A percentile compares a stretch with the other conserved stretches of the same genome.
Conservation (phyloP, 1,139 yeast genomes). For the Candida tropicalis region DNA sequence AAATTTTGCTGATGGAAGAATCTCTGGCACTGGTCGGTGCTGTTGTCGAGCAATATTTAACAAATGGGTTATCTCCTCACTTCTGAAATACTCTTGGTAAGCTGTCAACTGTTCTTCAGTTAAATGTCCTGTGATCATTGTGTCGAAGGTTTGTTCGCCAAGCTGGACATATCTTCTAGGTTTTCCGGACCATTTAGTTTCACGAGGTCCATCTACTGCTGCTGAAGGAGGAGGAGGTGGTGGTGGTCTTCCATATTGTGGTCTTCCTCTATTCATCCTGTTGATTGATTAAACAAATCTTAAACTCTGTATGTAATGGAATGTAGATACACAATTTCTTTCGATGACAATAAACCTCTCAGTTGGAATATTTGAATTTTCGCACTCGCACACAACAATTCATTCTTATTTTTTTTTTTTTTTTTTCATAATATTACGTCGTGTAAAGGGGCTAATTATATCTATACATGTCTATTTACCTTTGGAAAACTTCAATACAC, state of each 20-base stretch:
- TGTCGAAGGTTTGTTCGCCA: constrained; percentile 36
- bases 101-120: constrained; percentile 89
- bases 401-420: background rate
- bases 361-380: background rate
- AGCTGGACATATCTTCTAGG: constrained; percentile 35
- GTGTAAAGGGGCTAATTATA: constrained; percentile 1
- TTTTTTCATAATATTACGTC: background rate
- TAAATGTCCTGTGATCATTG: constrained; percentile 52
- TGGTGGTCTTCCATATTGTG: background rate
- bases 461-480: background rate
- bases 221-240: constrained; percentile 1
- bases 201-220: constrained; percentile 6
- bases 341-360: constrained; percentile 4
- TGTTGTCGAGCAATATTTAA: constrained; percentile 54
- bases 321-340: too few species aligned
- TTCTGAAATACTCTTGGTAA: constrained; percentile 70
- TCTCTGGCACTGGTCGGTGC: constrained; percentile 42
- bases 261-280: constrained; percentile 13
- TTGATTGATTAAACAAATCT: background rate
- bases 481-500: constrained; percentile 57
- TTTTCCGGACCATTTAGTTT: constrained; percentile 49
- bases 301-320: too few species aligned
- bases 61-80: constrained; percentile 67
- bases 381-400: background rate
- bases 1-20: constrained; percentile 39